phyloP scores from a whole-genome alignment of 495 filamentous ascomycete genomes.

The Podospora didyma region DNA sequence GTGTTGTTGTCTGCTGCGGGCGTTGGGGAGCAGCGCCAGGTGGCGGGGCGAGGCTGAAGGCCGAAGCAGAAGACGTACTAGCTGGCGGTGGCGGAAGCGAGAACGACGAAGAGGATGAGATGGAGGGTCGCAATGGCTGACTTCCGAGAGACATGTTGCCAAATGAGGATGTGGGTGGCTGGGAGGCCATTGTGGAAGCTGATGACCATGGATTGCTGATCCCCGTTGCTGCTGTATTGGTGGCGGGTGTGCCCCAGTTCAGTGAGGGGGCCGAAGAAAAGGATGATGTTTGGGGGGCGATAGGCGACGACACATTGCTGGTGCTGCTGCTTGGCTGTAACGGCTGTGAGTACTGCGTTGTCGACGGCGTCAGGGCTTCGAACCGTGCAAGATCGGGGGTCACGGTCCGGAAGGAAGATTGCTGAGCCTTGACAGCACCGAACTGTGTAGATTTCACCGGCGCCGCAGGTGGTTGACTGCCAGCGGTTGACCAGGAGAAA shows the following conservation, averaged over 20 bases:
- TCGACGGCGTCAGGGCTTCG: constrained; percentile 43
- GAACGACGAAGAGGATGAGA: constrained; percentile 32
- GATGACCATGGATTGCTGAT: constrained; percentile 34
- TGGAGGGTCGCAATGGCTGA: constrained; percentile 18
- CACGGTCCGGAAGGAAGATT: constrained; percentile 46
- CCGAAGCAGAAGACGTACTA: constrained; percentile 10
- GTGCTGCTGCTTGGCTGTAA: constrained; percentile 31
- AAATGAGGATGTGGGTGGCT: constrained; percentile 18
- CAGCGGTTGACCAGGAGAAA: constrained; percentile 60
- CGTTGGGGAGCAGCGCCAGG: constrained; percentile 22
- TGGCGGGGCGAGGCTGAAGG: constrained; percentile 41
- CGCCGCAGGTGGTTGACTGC: constrained; percentile 24
- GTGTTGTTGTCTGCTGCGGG: constrained; percentile 2
- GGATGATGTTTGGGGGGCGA: constrained; percentile 3
- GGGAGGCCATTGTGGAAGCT: constrained; percentile 16
- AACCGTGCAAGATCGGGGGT: constrained; percentile 52
- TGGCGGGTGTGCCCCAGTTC: constrained; percentile 23
- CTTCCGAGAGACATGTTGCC: constrained; percentile 33
- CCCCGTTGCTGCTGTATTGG: constrained; percentile 1
- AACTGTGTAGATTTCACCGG: constrained; percentile 23
- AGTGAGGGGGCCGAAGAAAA: constrained; percentile 3
- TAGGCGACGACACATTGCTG: constrained; percentile 16
- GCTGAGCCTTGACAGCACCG: constrained; percentile 36
- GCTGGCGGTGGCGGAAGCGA: constrained; percentile 45
- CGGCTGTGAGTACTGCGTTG: constrained; percentile 53